These are phyloP conservation scores for Metschnikowia continentalis DNA, from an alignment of 805 yeast genomes.

Conservation along the genomic window DNA sequence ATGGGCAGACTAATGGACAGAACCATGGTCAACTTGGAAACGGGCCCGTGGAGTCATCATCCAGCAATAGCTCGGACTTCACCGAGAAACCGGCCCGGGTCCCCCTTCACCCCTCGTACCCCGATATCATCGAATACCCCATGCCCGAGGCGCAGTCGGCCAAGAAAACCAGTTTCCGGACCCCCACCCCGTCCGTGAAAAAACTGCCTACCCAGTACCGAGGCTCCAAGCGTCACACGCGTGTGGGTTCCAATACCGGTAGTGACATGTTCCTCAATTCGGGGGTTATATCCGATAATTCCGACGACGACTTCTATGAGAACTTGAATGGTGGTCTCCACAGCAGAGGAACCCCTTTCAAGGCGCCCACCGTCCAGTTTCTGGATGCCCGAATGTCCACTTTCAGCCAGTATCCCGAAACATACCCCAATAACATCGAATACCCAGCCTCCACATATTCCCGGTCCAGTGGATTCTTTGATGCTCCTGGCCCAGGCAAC, in stretches of 20 bases:
- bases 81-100: not conserved
- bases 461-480: conserved; percentile 9
- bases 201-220: conserved; percentile 1
- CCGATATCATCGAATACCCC: not conserved
- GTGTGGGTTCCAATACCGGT: conserved; percentile 9
- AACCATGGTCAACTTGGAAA: too few species aligned
- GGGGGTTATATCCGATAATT: conserved; percentile 10
- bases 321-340: conserved; percentile 17
- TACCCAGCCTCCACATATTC: conserved; percentile 16
- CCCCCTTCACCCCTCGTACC: conserved; percentile 5
- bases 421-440: conserved; percentile 8
- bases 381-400: conserved; percentile 7
- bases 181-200: not conserved
- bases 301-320: conserved; percentile 17
- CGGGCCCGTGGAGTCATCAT: not conserved
- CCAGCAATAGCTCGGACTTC: not conserved
- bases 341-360: conserved; percentile 6
- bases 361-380: conserved; percentile 7
- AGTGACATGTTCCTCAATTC: conserved; percentile 8
- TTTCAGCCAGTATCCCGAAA: conserved; percentile 4
- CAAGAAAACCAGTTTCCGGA: not conserved
- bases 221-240: conserved; percentile 7
- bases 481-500: not conserved
- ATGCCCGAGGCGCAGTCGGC: not conserved
- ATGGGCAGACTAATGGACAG: too few species aligned